Evolutionary conservation across 768 basidiomycete genomes (phyloP).

Genomic region (Pleurotus ostreatus): DNA sequence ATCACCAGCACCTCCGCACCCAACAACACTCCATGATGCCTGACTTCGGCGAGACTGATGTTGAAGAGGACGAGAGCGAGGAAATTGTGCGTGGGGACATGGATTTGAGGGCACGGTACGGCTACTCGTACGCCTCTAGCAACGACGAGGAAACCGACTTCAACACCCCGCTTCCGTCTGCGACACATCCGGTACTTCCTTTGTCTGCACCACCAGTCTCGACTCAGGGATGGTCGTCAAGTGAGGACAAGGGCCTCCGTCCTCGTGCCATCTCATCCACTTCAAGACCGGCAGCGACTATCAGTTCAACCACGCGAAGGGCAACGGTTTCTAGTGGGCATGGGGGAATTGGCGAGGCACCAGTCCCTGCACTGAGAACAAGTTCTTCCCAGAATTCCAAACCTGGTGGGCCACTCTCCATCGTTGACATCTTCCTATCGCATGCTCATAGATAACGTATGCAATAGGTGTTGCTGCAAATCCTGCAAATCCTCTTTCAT

Average conservation of each 20-base stretch:
- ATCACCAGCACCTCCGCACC: background rate
- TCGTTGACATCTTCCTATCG: background rate
- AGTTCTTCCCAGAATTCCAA: background rate
- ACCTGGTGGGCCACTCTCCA: background rate
- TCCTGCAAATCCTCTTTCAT: background rate
- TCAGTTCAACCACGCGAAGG: conserved; percentile 18
- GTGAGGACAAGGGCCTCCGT: background rate
- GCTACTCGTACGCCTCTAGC: conserved; percentile 11
- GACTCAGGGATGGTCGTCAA: background rate
- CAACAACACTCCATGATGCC: background rate
- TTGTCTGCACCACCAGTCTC: background rate
- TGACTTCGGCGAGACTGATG: background rate
- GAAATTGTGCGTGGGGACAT: conserved; percentile 6
- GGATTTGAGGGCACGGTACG: background rate
- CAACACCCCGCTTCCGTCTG: background rate
- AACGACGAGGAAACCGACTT: conserved; percentile 24
- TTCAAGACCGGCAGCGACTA: background rate
- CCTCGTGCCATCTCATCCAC: background rate
- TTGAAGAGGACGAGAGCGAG: conserved; percentile 7
- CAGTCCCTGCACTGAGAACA: conserved; percentile 34
- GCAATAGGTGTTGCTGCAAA: background rate
- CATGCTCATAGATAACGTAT: background rate
- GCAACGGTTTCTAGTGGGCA: conserved; percentile 34
- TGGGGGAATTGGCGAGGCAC: conserved; percentile 68
- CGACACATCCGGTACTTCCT: background rate